phyloP scores from a whole-genome alignment of 129 eudicot species.

The Kitagawia praeruptora region DNA sequence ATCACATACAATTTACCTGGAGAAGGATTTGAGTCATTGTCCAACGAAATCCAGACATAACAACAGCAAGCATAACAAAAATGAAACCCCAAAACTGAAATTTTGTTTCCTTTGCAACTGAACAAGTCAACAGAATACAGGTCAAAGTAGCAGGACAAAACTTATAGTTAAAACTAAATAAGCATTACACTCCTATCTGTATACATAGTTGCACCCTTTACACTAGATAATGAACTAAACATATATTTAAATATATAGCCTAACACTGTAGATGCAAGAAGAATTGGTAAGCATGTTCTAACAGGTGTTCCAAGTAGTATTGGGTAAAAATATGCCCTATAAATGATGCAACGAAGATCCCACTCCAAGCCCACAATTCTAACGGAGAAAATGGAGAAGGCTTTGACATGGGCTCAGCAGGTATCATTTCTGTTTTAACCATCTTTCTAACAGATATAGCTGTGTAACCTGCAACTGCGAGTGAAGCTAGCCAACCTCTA shows the following conservation, averaged over 20 bases:
- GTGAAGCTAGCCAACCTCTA: too few species aligned
- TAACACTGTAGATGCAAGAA: too few species aligned
- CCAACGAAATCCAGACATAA: constrained; percentile 99
- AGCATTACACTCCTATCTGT: background rate
- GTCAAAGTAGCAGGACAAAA: background rate
- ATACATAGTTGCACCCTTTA: background rate
- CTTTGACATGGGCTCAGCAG: too few species aligned
- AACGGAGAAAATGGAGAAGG: too few species aligned
- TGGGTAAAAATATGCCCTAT: too few species aligned
- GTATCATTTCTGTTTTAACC: too few species aligned
- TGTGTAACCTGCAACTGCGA: too few species aligned
- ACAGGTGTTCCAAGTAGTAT: too few species aligned
- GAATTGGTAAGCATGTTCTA: too few species aligned
- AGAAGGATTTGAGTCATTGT: constrained; percentile 97
- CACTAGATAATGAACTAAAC: background rate
- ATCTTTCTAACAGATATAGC: too few species aligned
- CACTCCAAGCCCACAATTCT: too few species aligned
- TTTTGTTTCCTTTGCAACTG: constrained; percentile 94
- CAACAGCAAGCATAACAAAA: constrained; percentile 98
- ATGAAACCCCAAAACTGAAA: constrained; percentile 91
- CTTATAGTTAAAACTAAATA: background rate
- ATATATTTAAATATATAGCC: background rate
- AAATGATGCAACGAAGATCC: too few species aligned
- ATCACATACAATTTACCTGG: constrained; percentile 43
- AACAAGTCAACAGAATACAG: background rate